Evolutionary conservation across 176 grass and related monocot genomes (phyloP).

Genomic region (Oryza glaberrima): DNA sequence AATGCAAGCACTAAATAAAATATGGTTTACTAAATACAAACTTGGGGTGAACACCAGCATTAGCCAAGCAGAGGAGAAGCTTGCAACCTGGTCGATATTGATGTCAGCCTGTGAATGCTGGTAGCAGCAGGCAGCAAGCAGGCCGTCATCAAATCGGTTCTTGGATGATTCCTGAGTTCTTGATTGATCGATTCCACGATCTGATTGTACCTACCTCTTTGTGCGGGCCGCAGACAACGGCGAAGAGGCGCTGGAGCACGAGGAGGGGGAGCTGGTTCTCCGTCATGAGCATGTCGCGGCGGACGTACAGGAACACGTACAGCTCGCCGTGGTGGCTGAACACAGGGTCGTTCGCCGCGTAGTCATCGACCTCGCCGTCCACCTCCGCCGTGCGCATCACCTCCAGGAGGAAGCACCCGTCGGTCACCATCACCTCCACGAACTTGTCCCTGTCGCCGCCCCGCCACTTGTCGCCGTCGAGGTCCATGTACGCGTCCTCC

Average conservation of each 20-base stretch:
- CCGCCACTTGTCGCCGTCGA: constrained; percentile 43
- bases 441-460: constrained; percentile 35
- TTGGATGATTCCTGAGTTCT: not conserved
- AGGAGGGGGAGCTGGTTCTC: constrained; percentile 80
- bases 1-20: no score
- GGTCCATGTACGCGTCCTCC: constrained; percentile 46
- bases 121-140: no score
- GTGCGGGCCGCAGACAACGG: not conserved
- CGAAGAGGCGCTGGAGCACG: constrained; percentile 42
- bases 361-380: constrained; percentile 12
- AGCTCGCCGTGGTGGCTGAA: constrained; percentile 66
- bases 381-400: constrained; percentile 42
- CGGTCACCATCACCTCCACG: constrained; percentile 55
- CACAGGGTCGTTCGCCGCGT: constrained; percentile 64
- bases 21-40: no score
- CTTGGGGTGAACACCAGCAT: no score
- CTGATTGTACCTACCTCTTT: not conserved
- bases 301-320: constrained; percentile 57
- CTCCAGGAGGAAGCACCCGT: constrained; percentile 81
- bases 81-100: no score
- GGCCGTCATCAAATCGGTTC: not conserved
- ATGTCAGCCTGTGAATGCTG: no score
- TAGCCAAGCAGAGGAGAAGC: no score
- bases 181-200: not conserved
- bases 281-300: constrained; percentile 66